Conservation (phyloP, 768 basidiomycete species). For the Psilocybe cyanescens region DNA sequence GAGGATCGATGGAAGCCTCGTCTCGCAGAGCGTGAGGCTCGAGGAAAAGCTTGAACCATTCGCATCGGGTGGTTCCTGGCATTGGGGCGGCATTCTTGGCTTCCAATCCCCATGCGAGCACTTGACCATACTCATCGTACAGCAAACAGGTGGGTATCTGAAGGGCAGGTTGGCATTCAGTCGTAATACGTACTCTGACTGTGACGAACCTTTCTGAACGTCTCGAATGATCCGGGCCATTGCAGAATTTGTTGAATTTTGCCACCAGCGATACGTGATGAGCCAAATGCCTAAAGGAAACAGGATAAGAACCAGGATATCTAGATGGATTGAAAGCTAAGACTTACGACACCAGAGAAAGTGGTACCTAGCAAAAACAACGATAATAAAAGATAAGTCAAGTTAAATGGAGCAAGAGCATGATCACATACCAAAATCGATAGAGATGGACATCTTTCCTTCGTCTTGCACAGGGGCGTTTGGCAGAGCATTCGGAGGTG, state of each 20-base stretch:
- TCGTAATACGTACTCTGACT: conserved; percentile 1
- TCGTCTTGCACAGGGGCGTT: conserved; percentile 48
- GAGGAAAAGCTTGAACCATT: conserved; percentile 85
- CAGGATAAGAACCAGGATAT: conserved; percentile 6
- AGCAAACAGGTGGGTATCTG: conserved; percentile 82
- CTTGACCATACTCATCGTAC: conserved; percentile 74
- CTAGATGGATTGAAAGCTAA: not conserved
- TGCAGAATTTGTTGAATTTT: conserved; percentile 82
- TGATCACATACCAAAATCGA: conserved; percentile 72
- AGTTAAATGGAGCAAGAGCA: not conserved
- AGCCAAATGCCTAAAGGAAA: conserved; percentile 73
- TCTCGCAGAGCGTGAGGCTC: conserved; percentile 83
- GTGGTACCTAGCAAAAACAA: conserved; percentile 66
- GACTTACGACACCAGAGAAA: conserved; percentile 83
- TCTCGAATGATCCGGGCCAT: conserved; percentile 88
- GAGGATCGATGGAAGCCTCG: conserved; percentile 70
- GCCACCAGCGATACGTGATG: conserved; percentile 80
- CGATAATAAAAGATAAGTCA: conserved; percentile 6
- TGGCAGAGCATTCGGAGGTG: conserved; percentile 22
- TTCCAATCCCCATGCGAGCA: conserved; percentile 86
- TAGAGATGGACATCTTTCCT: conserved; percentile 81
- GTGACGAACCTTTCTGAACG: conserved; percentile 70
- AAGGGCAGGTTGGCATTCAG: conserved; percentile 4
- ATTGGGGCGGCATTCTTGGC: conserved; percentile 80
- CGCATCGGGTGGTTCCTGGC: conserved; percentile 60